Evolutionary conservation across 2,329 filamentous ascomycete genomes (phyloP), one percentile per base, ranked within the genome.

Genomic region (Phaeomoniella chlamydospora): DNA sequence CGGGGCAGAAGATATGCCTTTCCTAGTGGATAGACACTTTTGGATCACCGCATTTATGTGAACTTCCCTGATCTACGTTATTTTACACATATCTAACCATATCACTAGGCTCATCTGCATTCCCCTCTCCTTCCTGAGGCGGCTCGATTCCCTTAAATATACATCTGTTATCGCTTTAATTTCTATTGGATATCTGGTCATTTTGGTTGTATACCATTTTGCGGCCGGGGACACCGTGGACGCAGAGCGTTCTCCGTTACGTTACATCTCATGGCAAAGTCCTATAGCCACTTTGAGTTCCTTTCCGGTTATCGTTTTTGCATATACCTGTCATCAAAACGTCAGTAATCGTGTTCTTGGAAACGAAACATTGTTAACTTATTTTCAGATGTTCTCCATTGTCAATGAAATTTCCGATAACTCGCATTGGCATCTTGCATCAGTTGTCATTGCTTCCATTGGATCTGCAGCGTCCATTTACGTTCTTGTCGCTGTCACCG

Each of bases 301-400:
- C 43, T 74, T 98, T 44, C 90, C 90, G 0, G 86, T 98, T 36
- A 87, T 96, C 38, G 84, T 98, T 2, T 98, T 98, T 65, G 90
- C 88, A n/a, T 98, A 96, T 56, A 98, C 90, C 1, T 98, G 90
- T 55, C 90, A 98, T 58, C 90, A 98, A 52, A 98, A 98, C 55
- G 22, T 26, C 9, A 26, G 22, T n/a, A 26, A 26, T 26, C 9
- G 22, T 26, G 6, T n/a, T 26, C 22, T n/a, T 9, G n/a, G n/a
- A n/a, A 9, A n/a, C 6, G 6, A 6, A 9, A 26, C 22, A n/a
- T 26, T 6, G 6, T 26, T n/a, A 9, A 26, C 6, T n/a, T 9
- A 5, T 29, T 1, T 46, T 90, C 83, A 26, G 22, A 98, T 98
- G 90, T 98, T 98, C 56, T 94, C 88, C 9, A 93, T 98, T 45